Base-by-base conservation (phyloP, 2,329 filamentous ascomycete species). In the Orbilia javanica region DNA sequence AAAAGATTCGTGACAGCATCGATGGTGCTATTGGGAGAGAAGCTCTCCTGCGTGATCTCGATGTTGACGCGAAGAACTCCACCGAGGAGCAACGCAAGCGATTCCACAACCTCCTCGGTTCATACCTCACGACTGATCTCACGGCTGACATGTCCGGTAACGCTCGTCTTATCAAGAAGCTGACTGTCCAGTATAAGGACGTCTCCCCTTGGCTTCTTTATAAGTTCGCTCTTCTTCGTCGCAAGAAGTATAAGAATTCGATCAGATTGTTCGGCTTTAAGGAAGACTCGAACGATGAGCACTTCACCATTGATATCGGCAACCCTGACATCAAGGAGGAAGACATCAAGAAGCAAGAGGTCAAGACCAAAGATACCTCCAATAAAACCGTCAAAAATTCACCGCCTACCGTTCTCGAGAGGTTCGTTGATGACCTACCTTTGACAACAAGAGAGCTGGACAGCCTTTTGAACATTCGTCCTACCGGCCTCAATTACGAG, bases 131-230 rank as follows among this genome's bases (percentile, higher is more conserved):
- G 6, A 5, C 39, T 6, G 46, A 60, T 15, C 31, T 77, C 7
- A 42, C 65, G 6, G 8, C 39, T 6, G 46, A 31, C 15, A n/a
- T 77, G 2, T 7, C 27, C 10, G 3, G 66, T 0, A 39, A 71
- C n/a, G 4, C 3, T 4, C 29, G 34, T 7, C 36, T 71, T 2
- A 5, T 67, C 27, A 20, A 25, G 10, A 77, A 77, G 18, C 31
- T 77, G 15, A 46, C 52, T 13, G 65, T 52, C n/a, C 6, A 18
- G 1, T 31, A 77, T 20, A 52, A 62, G 25, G 52, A 42, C 7
- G 39, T 63, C 15, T 48, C 73, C 0, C 73, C 73, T n/a, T 77
- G 73, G 73, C 42, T 77, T 2, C 13, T 77, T 1, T 77, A 77
- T 31, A 77, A 71, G 27, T 22, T 77, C 10, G 60, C 36, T 6